Conservation (phyloP, 192 early-diverging fungal genomes). For the Dissophora ornata region DNA sequence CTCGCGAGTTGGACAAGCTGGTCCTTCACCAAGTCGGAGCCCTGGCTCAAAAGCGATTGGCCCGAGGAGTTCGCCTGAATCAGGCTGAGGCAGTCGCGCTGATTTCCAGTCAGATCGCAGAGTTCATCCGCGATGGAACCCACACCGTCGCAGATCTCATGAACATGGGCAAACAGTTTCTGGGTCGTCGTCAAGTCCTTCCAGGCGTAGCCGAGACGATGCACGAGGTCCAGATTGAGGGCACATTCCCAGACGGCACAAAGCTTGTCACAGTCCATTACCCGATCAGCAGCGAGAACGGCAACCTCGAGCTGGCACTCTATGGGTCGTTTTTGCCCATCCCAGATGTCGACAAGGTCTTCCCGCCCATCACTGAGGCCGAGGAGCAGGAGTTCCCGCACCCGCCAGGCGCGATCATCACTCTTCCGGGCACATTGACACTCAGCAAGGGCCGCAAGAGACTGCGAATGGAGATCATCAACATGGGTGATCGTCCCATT, state of each 20-base stretch:
- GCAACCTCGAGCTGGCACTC: slow-evolving; percentile 85
- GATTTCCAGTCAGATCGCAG: slow-evolving; percentile 87
- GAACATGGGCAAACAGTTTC: slow-evolving; percentile 86
- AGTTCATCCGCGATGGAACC: slow-evolving; percentile 90
- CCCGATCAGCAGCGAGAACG: slow-evolving; percentile 87
- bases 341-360: slow-evolving; percentile 67
- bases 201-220: slow-evolving; percentile 75
- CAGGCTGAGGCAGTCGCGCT: slow-evolving; percentile 87
- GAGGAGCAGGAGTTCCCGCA: slow-evolving; percentile 22
- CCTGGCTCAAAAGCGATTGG: slow-evolving; percentile 91
- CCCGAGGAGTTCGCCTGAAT: slow-evolving; percentile 90
- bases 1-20: slow-evolving; percentile 96
- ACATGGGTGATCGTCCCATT: slow-evolving; percentile 94
- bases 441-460: slow-evolving; percentile 85
- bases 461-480: slow-evolving; percentile 79
- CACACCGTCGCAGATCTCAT: slow-evolving; percentile 90
- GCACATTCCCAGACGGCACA: slow-evolving; percentile 93
- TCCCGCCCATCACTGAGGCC: slow-evolving; percentile 55
- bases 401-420: slow-evolving; percentile 76
- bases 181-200: slow-evolving; percentile 88
- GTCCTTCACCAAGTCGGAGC: slow-evolving; percentile 85
- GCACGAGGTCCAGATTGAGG: slow-evolving; percentile 89
- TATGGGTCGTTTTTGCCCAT: slow-evolving; percentile 90
- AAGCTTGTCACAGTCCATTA: slow-evolving; percentile 95
- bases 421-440: slow-evolving; percentile 72